These are phyloP conservation scores for Suillus variegatus DNA, from an alignment of 768 basidiomycete genomes.

Conservation along the genomic window DNA sequence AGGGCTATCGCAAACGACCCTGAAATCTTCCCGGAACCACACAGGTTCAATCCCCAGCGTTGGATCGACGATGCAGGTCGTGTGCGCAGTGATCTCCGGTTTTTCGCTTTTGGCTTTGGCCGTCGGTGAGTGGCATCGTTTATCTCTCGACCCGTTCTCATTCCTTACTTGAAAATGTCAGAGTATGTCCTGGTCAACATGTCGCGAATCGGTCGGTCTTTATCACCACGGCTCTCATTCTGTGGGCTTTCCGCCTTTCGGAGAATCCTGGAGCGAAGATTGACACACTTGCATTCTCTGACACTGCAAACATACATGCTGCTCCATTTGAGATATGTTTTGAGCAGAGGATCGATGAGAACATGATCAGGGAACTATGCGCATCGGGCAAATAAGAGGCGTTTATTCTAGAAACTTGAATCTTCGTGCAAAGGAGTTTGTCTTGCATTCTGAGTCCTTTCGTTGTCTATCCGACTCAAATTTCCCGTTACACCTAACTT, in stretches of 20 bases:
- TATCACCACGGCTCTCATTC: constrained; percentile 58
- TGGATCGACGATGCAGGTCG: constrained; percentile 40
- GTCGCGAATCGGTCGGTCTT: constrained; percentile 48
- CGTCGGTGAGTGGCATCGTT: constrained; percentile 22
- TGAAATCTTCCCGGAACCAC: constrained; percentile 51
- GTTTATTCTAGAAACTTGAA: no score
- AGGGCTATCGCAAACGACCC: constrained; percentile 54
- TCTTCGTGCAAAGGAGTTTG: no score
- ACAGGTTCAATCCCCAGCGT: constrained; percentile 53
- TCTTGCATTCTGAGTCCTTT: no score
- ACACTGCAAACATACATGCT: constrained; percentile 60
- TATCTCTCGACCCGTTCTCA: not conserved
- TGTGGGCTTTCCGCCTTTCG: constrained; percentile 62
- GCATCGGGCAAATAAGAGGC: no score
- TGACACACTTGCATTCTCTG: constrained; percentile 60
- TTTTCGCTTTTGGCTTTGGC: constrained; percentile 38
- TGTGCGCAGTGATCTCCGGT: constrained; percentile 28
- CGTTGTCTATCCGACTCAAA: no score
- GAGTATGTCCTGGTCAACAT: constrained; percentile 61
- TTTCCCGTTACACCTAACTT: no score
- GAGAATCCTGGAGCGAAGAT: constrained; percentile 52
- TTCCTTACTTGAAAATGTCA: constrained; percentile 12
- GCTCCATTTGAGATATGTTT: constrained; percentile 56
- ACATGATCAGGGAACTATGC: constrained; percentile 3
- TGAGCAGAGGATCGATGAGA: constrained; percentile 39